Evolutionary conservation across 177 flowering plant genomes (phyloP).

Genomic region (Vitis hybrid): DNA sequence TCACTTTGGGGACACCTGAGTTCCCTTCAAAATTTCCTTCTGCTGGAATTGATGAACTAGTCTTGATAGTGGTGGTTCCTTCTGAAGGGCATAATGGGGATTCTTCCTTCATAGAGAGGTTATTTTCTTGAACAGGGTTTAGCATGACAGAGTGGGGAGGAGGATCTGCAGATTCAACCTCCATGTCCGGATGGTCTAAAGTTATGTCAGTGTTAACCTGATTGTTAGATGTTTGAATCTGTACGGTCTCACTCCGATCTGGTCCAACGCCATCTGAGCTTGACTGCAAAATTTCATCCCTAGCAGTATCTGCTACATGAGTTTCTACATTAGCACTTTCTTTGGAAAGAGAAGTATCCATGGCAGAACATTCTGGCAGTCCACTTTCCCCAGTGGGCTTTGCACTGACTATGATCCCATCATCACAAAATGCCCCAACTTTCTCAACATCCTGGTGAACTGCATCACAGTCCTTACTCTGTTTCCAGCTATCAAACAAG

Average conservation of each 20-base stretch:
- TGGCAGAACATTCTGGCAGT: constrained; percentile 19
- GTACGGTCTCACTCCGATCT: constrained; percentile 21
- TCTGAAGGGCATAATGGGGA: constrained; percentile 12
- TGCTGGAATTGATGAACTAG: constrained; percentile 19
- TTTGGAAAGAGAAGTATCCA: constrained; percentile 16
- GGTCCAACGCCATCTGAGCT: constrained; percentile 26
- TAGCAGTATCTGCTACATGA: constrained; percentile 21
- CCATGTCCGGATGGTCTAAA: constrained; percentile 11
- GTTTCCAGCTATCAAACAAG: constrained; percentile 56
- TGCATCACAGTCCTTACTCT: constrained; percentile 16
- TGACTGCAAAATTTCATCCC: constrained; percentile 25
- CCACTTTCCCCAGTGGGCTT: constrained; percentile 23
- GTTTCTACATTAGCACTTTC: constrained; percentile 20
- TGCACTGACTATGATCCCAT: constrained; percentile 8
- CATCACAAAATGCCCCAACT: constrained; percentile 11
- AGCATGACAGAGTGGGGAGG: constrained; percentile 13
- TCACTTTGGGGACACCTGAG: constrained; percentile 21
- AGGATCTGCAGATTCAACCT: constrained; percentile 20
- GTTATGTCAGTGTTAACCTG: constrained; percentile 6
- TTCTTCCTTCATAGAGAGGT: constrained; percentile 22
- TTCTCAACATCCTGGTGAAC: constrained; percentile 24
- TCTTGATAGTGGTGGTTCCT: constrained; percentile 19
- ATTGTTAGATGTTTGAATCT: constrained; percentile 10
- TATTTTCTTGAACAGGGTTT: constrained; percentile 25
- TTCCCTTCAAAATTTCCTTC: constrained; percentile 23